A percentile compares a stretch with the other conserved stretches of the same genome.
Conservation (phyloP, 2,329 filamentous ascomycete genomes). For the Neonectria sp. region DNA sequence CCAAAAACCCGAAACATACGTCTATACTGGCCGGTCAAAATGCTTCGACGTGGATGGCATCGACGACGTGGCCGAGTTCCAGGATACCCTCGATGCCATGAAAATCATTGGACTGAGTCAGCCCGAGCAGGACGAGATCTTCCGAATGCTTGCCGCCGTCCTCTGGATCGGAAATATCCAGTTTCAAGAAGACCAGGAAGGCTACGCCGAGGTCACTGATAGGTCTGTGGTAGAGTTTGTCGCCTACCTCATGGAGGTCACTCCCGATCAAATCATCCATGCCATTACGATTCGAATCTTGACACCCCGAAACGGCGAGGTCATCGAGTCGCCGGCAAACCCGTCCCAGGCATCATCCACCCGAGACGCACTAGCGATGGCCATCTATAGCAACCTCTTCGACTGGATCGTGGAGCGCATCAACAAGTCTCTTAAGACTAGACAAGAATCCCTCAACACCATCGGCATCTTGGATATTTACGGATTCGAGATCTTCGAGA, state of each 20-base stretch:
- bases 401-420: slow-evolving; percentile 98
- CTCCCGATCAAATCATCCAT: slow-evolving; percentile 83
- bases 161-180: slow-evolving; percentile 96
- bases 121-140: slow-evolving; percentile 94
- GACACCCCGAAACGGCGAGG: slow-evolving; percentile 75
- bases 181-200: slow-evolving; percentile 90
- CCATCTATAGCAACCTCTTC: slow-evolving; percentile 97
- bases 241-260: slow-evolving; percentile 92
- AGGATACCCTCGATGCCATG: slow-evolving; percentile 95
- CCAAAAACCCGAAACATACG: slow-evolving; percentile 91
- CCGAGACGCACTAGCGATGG: slow-evolving; percentile 92
- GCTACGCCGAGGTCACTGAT: slow-evolving; percentile 89
- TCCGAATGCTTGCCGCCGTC: slow-evolving; percentile 92
- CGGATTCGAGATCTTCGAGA: slow-evolving; percentile 99
- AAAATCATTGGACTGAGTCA: slow-evolving; percentile 91
- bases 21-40: slow-evolving; percentile 94
- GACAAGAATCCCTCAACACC: slow-evolving; percentile 82
- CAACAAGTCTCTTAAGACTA: slow-evolving; percentile 88
- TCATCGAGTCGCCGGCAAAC: slow-evolving; percentile 86
- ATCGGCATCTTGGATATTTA: slow-evolving; percentile 99
- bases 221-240: slow-evolving; percentile 95
- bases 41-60: slow-evolving; percentile 96
- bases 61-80: slow-evolving; percentile 90
- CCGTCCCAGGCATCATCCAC: slow-evolving; percentile 88
- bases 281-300: slow-evolving; percentile 92